Conservation (phyloP, 164 flowering plant species). For the Nymphaea colorata region DNA sequence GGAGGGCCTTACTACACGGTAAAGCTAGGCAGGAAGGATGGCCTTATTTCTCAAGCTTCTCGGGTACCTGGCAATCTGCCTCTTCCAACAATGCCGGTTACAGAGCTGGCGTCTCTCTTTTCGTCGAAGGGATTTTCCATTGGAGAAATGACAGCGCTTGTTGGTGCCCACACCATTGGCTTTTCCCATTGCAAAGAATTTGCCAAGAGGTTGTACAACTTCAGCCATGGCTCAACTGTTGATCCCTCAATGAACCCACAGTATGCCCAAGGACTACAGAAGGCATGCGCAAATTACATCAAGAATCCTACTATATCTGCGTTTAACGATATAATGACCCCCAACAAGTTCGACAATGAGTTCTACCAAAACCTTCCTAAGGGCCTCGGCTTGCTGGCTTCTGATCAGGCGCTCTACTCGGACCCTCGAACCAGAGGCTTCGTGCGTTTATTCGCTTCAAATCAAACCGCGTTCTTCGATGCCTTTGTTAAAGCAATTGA, state of each 20-base stretch:
- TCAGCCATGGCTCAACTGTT: slow-evolving; percentile 9
- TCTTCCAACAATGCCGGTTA: slow-evolving; percentile 18
- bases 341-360: slow-evolving; percentile 56
- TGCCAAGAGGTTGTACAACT: slow-evolving; percentile 29
- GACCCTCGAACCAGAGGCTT: slow-evolving; percentile 42
- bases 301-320: slow-evolving; percentile 32
- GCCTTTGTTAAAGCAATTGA: slow-evolving; percentile 50
- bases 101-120: slow-evolving; percentile 30
- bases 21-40: slow-evolving; percentile 49
- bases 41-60: slow-evolving; percentile 26
- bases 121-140: slow-evolving; percentile 30
- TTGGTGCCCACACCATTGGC: slow-evolving; percentile 71
- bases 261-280: slow-evolving; percentile 28
- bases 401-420: slow-evolving; percentile 27
- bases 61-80: slow-evolving; percentile 25
- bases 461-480: slow-evolving; percentile 40
- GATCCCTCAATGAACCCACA: slow-evolving; percentile 42
- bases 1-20: slow-evolving; percentile 59
- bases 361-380: slow-evolving; percentile 40
- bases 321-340: slow-evolving; percentile 56
- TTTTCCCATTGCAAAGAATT: slow-evolving; percentile 73
- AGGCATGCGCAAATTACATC: slow-evolving; percentile 33
- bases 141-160: slow-evolving; percentile 49
- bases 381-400: slow-evolving; percentile 40
- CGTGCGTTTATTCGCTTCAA: slow-evolving; percentile 38